Conservation (phyloP, 495 filamentous ascomycete genomes). For the Penicillium lagena region DNA sequence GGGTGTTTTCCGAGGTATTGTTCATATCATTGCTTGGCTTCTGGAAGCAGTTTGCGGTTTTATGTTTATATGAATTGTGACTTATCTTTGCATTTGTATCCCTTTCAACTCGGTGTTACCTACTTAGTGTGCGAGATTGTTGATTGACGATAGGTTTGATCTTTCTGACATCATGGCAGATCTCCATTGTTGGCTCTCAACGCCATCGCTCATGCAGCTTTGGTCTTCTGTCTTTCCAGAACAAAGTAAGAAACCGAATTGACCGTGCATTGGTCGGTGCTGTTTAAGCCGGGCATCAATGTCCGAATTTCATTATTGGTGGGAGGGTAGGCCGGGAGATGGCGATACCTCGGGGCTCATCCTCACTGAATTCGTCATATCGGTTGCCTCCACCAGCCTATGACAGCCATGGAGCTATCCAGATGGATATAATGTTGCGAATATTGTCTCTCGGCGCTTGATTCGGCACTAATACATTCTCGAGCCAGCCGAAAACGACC, state of each 20-base stretch:
- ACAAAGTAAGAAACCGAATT: too few relatives aligned
- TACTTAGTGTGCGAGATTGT: neutral
- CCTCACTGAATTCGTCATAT: slow-evolving; percentile 1
- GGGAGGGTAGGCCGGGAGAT: slow-evolving; percentile 5
- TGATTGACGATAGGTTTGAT: slow-evolving; percentile 6
- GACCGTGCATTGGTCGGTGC: too few relatives aligned
- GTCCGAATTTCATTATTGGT: slow-evolving; percentile 5
- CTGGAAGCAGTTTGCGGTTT: too few relatives aligned
- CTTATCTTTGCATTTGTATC: neutral
- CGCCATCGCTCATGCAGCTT: too few relatives aligned
- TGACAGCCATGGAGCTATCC: too few relatives aligned
- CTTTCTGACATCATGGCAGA: slow-evolving; percentile 15
- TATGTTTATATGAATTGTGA: neutral
- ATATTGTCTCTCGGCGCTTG: too few relatives aligned
- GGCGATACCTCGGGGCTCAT: neutral
- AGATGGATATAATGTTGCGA: too few relatives aligned
- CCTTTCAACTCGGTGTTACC: neutral
- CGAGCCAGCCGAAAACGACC: too few relatives aligned
- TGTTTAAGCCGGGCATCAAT: neutral
- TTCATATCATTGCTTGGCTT: neutral
- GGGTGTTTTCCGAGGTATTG: slow-evolving; percentile 9
- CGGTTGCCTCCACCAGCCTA: neutral
- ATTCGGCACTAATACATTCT: too few relatives aligned
- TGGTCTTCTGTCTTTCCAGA: too few relatives aligned
- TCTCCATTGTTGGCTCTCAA: neutral